Evolutionary conservation across 2,329 filamentous ascomycete genomes (phyloP).

Genomic region (Nigrograna mackinnonii): DNA sequence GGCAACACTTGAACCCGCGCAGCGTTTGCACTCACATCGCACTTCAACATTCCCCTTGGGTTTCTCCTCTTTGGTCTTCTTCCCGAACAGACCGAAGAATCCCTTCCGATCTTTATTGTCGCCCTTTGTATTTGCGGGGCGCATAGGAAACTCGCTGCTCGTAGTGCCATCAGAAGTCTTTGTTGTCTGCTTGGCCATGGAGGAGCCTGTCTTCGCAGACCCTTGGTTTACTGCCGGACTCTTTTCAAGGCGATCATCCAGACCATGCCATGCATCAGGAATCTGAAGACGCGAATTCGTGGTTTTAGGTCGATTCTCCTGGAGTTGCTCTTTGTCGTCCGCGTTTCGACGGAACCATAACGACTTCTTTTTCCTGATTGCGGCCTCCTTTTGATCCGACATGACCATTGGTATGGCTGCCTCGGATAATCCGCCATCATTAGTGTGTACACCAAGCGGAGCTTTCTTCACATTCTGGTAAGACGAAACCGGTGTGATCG

Average conservation of each 20-base stretch:
- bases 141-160: slow-evolving; percentile 49
- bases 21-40: slow-evolving; percentile 38
- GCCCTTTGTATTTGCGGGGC: slow-evolving; percentile 36
- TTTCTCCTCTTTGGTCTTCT: slow-evolving; percentile 49
- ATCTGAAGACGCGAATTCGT: slow-evolving; percentile 30
- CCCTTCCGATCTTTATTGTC: slow-evolving; percentile 45
- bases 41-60: slow-evolving; percentile 32
- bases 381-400: slow-evolving; percentile 23
- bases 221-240: slow-evolving; percentile 6
- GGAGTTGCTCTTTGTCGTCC: slow-evolving; percentile 36
- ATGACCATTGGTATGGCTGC: slow-evolving; percentile 6
- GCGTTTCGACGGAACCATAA: slow-evolving; percentile 48
- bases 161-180: slow-evolving; percentile 31
- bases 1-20: too few species aligned
- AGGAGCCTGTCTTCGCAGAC: slow-evolving; percentile 5
- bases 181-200: slow-evolving; percentile 15
- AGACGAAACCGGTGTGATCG: slow-evolving; percentile 14
- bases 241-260: slow-evolving; percentile 38
- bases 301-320: slow-evolving; percentile 30
- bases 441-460: slow-evolving; percentile 15
- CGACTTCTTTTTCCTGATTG: slow-evolving; percentile 48
- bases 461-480: slow-evolving; percentile 1
- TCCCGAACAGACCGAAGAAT: slow-evolving; percentile 58
- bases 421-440: background rate
- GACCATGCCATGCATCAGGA: slow-evolving; percentile 38